Base-by-base conservation (phyloP, 371 early-diverging fungal genomes). In the Blastocladiella emersonii region DNA sequence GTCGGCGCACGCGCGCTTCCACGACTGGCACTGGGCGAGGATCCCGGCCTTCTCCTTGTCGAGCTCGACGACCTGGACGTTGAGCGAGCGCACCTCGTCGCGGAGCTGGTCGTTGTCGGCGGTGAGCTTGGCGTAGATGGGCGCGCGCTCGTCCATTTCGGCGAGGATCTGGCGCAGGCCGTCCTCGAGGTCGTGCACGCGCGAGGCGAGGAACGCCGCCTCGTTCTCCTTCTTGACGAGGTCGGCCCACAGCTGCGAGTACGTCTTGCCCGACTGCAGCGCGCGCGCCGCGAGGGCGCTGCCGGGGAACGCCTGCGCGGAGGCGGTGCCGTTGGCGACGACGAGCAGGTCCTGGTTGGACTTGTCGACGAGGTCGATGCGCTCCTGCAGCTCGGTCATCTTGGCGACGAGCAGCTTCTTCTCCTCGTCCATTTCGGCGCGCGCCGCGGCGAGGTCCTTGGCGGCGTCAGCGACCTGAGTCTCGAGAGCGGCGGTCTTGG, bases 81-180 rank as follows among this genome's bases (percentile, higher is more conserved):
- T 37, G 17, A 44, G 17, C 13, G 8, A 4, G 15, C 30, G 37
- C 32, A 27, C 30, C 39, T 10, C 25, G n/a, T 27, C 41, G 37
- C 44, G n/a, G 36, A 59, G 12, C 44, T 59, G 36, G 37, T 59
- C 60, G 23, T 43, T 32, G 6, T 59, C 60, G 37, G 13, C 27
- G 17, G 25, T 37, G 15, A 59, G 10, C 12, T 15, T 12, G 27
- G 37, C 41, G 30, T 37, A 59, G 4, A 27, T 12, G 27, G 60
- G 60, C 44, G 60, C 60, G 30, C 60, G 60, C 44, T 37, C 44
- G 15, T 36, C 60, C 25, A 59, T 37, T 15, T 59, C 60, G 37
- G 8, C 12, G 30, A 59, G n/a, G 41, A 59, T 44, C 13, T 34
- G n/a, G 15, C 10, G 13, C 41, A 59, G 30, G 1, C 41, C 44